Evolutionary conservation across 176 grass and related monocot genomes (phyloP).

Genomic region (Neostapfia colusana): DNA sequence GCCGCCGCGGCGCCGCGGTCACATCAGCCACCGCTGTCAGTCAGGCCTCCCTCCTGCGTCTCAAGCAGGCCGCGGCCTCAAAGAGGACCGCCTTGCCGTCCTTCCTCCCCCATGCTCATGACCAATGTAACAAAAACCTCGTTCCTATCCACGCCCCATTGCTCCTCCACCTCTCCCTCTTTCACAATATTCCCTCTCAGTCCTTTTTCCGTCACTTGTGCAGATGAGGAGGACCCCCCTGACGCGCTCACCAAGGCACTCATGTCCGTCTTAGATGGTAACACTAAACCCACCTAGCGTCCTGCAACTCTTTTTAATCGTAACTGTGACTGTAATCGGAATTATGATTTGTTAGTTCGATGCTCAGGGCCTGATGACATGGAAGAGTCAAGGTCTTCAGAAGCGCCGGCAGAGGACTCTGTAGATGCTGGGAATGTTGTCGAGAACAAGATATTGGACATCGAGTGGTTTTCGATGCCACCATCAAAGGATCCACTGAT

Average conservation of each 20-base stretch:
- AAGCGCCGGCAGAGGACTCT: neutral
- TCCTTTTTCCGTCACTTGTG: neutral
- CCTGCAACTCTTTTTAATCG: slow-evolving; percentile 6
- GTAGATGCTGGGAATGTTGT: slow-evolving; percentile 13
- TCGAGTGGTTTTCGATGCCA: slow-evolving; percentile 44
- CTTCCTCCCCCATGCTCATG: slow-evolving; percentile 17
- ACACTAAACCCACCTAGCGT: neutral
- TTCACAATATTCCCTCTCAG: neutral
- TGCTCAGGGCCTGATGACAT: slow-evolving; percentile 33
- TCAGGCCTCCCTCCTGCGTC: slow-evolving; percentile 40
- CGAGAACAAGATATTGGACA: slow-evolving; percentile 55
- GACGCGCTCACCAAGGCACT: slow-evolving; percentile 40
- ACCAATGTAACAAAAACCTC: slow-evolving; percentile 31
- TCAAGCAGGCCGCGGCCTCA: slow-evolving; percentile 45
- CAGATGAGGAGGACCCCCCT: slow-evolving; percentile 23
- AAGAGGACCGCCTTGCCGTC: slow-evolving; percentile 34
- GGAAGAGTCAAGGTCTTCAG: neutral
- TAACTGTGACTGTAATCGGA: neutral
- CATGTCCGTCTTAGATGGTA: slow-evolving; percentile 48
- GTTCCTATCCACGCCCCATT: neutral
- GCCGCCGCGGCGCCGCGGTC: neutral
- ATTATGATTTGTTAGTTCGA: slow-evolving; percentile 5
- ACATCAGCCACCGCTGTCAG: slow-evolving; percentile 31
- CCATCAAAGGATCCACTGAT: neutral
- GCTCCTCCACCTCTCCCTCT: neutral